Evolutionary conservation across 108 stramenopile species (phyloP).

Genomic region (Fragilaria crotonensis): DNA sequence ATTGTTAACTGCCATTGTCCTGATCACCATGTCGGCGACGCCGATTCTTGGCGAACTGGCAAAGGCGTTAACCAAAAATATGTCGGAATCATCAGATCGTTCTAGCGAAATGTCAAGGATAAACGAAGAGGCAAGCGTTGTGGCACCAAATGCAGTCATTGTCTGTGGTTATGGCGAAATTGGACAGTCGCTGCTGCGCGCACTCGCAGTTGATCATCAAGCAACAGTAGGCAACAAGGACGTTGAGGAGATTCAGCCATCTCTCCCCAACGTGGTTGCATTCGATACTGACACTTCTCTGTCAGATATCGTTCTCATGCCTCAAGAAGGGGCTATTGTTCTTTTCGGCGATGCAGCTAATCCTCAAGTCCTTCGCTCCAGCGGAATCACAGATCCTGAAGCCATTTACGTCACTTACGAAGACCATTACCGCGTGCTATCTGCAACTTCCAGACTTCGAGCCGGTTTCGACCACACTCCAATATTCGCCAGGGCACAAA

Average conservation of each 20-base stretch:
- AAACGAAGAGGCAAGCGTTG: conserved; percentile 20
- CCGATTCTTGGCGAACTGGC: conserved; percentile 61
- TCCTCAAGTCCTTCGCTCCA: conserved; percentile 37
- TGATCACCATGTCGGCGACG: conserved; percentile 72
- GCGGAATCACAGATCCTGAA: conserved; percentile 42
- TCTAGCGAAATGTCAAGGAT: conserved; percentile 1
- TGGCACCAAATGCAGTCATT: conserved; percentile 52
- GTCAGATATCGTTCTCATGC: conserved; percentile 28
- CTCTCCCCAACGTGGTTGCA: conserved; percentile 39
- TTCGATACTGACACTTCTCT: conserved; percentile 43
- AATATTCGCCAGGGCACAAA: conserved; percentile 43
- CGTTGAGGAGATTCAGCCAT: neutral
- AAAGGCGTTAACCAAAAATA: conserved; percentile 14
- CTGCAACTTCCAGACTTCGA: conserved; percentile 39
- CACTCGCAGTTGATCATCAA: conserved; percentile 17
- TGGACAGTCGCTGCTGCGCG: conserved; percentile 32
- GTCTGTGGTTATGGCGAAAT: conserved; percentile 56
- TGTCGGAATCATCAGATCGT: conserved; percentile 12
- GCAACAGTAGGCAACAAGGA: conserved; percentile 6
- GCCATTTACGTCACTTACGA: conserved; percentile 59
- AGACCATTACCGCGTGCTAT: conserved; percentile 22
- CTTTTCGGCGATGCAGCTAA: conserved; percentile 52
- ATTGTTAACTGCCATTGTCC: conserved; percentile 51
- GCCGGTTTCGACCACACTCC: conserved; percentile 31
- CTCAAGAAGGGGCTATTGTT: conserved; percentile 22